Base-by-base conservation (phyloP, 2,329 filamentous ascomycete species). In the Fusarium cyanostomum region DNA sequence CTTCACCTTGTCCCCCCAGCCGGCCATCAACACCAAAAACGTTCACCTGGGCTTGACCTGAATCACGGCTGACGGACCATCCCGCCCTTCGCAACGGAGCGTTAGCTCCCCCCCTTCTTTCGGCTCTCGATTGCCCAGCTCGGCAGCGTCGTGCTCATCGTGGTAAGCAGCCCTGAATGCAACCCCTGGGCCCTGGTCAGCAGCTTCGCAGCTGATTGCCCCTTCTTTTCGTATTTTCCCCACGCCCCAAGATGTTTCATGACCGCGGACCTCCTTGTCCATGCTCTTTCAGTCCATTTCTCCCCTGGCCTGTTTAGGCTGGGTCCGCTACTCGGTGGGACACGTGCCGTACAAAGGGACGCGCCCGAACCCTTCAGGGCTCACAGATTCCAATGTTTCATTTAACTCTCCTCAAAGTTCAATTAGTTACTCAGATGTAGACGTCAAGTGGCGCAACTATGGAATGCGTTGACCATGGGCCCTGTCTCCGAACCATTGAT, bases 211-310 rank as follows among this genome's bases (percentile, higher is more conserved):
- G 35, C 38, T 51, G 48, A 50, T 50, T 43, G 34, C 30, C 58
- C 64, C 54, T 61, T 68, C 56, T 54, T 66, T 67, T 69, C 68
- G 66, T 70, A 71, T 70, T 67, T 70, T 70, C 68, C 68, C 68
- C 68, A 70, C 59, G 66, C 67, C 63, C 38, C 35, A 52, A 59
- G 35, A 70, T 71, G 68, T 71, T 70, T 71, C 68, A 70, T 66
- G 50, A 61, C 33, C 59, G 46, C 51, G 59, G 56, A 41, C 34
- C 54, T 60, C 62, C 67, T 59, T 61, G 59, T 59, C 55, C 45
- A 58, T 46, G 55, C 65, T 52, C 64, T 53, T 60, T 56, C 41
- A 43, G 43, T 52, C 52, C 52, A 56, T 49, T 44, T 46, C 45
- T 52, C 45, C 48, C 48, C 34, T 35, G 44, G 31, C 41, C 37